phyloP scores from a whole-genome alignment of 2,329 filamentous ascomycete species.

The Scleromitrula shiraiana region DNA sequence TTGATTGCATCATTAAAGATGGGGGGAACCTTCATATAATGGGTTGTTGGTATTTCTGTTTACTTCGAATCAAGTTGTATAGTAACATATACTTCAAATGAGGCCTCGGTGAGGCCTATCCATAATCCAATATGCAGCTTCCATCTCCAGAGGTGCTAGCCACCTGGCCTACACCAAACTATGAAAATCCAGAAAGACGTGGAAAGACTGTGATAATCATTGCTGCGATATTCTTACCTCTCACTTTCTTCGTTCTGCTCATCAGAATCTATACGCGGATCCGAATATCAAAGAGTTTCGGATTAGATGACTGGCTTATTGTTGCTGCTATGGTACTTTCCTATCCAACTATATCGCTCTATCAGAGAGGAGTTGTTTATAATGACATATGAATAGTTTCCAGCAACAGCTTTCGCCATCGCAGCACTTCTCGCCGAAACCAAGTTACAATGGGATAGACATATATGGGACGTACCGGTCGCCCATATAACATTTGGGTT shows the following conservation, averaged over 20 bases:
- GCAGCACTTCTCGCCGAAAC: constrained; percentile 29
- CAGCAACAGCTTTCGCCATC: constrained; percentile 31
- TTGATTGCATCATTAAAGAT: too few species aligned
- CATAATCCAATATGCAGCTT: constrained; percentile 1
- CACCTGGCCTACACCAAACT: constrained; percentile 35
- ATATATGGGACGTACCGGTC: constrained; percentile 34
- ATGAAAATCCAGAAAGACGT: constrained; percentile 36
- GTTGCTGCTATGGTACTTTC: constrained; percentile 14
- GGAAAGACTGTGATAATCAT: constrained; percentile 37
- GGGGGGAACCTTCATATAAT: too few species aligned
- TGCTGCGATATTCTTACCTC: constrained; percentile 31
- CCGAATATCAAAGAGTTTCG: constrained; percentile 37
- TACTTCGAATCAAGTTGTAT: too few species aligned
- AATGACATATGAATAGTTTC: constrained; percentile 11
- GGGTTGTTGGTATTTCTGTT: too few species aligned
- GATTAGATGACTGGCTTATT: constrained; percentile 40
- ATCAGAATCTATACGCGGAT: constrained; percentile 41
- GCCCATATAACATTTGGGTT: constrained; percentile 25
- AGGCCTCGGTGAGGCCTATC: background rate
- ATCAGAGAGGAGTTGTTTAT: background rate
- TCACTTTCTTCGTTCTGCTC: constrained; percentile 34
- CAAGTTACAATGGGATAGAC: constrained; percentile 32
- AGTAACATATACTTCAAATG: background rate
- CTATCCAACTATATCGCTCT: background rate
- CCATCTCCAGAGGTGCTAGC: constrained; percentile 1